Evolutionary conservation across 2,329 filamentous ascomycete genomes (phyloP).

Genomic region (Fusarium mexicanum): DNA sequence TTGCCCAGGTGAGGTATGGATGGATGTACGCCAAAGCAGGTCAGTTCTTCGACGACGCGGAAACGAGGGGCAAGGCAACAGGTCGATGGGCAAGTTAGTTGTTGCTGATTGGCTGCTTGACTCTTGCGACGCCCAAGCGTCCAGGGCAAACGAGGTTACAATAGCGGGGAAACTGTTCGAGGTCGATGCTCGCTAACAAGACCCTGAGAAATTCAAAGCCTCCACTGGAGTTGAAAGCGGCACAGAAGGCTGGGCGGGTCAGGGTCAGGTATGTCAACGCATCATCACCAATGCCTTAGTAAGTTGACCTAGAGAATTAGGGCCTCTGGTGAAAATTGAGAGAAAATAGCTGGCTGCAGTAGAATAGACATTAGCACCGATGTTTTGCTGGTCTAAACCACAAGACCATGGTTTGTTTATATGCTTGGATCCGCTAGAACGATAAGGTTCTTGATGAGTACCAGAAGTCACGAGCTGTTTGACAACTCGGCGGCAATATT

Average conservation of each 20-base stretch:
- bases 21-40: slow-evolving; percentile 23
- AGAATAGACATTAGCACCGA: not conserved
- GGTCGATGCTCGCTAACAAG: slow-evolving; percentile 11
- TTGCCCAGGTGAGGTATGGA: not conserved
- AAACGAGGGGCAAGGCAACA: slow-evolving; percentile 41
- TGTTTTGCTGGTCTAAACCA: not conserved
- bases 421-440: not conserved
- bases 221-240: slow-evolving; percentile 16
- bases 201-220: slow-evolving; percentile 13
- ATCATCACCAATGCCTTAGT: slow-evolving; percentile 18
- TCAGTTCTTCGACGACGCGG: slow-evolving; percentile 6
- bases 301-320: slow-evolving; percentile 8
- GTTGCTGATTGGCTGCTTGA: slow-evolving; percentile 18
- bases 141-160: slow-evolving; percentile 15
- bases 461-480: slow-evolving; percentile 1
- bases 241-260: not conserved
- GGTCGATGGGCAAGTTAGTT: slow-evolving; percentile 8
- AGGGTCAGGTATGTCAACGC: slow-evolving; percentile 10
- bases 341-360: not conserved
- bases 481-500: not conserved
- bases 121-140: not conserved
- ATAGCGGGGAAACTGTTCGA: slow-evolving; percentile 24
- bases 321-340: not conserved
- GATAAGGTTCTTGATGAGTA: slow-evolving; percentile 5
- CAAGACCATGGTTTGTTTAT: not conserved